phyloP scores from a whole-genome alignment of 139 green algal species.

The Tetratostichococcus sp. region DNA sequence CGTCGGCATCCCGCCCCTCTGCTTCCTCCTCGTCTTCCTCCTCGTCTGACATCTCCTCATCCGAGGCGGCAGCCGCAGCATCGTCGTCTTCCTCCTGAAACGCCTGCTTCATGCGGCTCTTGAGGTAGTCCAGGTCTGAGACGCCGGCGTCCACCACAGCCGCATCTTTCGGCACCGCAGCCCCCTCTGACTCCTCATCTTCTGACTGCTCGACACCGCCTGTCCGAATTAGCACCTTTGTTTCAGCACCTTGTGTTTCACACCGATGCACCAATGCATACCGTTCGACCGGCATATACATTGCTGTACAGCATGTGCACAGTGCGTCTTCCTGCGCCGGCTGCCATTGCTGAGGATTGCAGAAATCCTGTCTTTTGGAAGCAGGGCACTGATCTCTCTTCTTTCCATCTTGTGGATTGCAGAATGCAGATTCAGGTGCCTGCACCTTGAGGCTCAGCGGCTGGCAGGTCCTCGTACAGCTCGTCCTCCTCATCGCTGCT shows the following conservation, averaged over 20 bases:
- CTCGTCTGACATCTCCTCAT: not conserved
- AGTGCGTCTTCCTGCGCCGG: too few relatives aligned
- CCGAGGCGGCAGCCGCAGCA: constrained; percentile 6
- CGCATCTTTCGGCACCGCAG: constrained; percentile 13
- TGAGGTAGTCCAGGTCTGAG: constrained; percentile 87
- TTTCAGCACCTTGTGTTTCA: too few relatives aligned
- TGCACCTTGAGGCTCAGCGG: not conserved
- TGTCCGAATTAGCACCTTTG: too few relatives aligned
- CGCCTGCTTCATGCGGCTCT: constrained; percentile 48
- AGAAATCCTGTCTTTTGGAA: too few relatives aligned
- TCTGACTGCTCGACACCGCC: not conserved
- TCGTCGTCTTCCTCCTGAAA: constrained; percentile 54
- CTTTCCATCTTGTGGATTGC: too few relatives aligned
- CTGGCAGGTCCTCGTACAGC: constrained; percentile 31
- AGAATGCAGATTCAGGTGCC: too few relatives aligned
- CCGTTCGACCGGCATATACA: too few relatives aligned
- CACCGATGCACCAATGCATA: too few relatives aligned
- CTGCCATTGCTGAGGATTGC: too few relatives aligned
- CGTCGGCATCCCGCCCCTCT: constrained; percentile 13
- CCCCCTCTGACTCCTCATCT: constrained; percentile 18
- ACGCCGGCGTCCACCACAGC: constrained; percentile 45
- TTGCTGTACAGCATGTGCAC: too few relatives aligned
- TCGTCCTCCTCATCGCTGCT: constrained; percentile 17
- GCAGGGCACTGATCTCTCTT: too few relatives aligned
- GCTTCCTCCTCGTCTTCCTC: constrained; percentile 21